Evolutionary conservation across 805 yeast species (phyloP).

Genomic region (Candida peoriensis): DNA sequence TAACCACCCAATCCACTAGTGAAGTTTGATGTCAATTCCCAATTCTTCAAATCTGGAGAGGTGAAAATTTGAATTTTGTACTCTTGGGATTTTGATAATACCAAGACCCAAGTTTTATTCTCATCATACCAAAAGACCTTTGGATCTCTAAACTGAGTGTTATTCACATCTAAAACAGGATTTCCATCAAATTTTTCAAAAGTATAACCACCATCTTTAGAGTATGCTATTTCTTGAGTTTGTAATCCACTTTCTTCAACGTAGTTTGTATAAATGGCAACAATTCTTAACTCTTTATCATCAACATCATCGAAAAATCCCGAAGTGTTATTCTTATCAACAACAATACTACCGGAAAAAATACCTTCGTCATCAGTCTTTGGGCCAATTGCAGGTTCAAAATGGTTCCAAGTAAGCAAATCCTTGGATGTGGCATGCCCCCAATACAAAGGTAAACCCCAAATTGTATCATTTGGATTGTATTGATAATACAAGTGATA

Average conservation of each 20-base stretch:
- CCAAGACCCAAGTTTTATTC: conserved; percentile 28
- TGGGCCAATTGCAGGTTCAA: conserved; percentile 28
- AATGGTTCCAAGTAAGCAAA: conserved; percentile 29
- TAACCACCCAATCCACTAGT: conserved; percentile 28
- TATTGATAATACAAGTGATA: conserved; percentile 37
- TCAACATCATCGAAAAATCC: conserved; percentile 27
- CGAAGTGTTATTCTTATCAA: conserved; percentile 33
- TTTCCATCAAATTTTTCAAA: conserved; percentile 26
- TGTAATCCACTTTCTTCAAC: conserved; percentile 21
- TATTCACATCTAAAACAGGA: conserved; percentile 28
- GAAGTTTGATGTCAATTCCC: conserved; percentile 27
- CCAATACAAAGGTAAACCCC: conserved; percentile 35
- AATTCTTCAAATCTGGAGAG: conserved; percentile 23
- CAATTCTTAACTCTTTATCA: conserved; percentile 28
- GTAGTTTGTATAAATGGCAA: conserved; percentile 32
- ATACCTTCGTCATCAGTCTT: conserved; percentile 26
- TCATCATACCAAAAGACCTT: conserved; percentile 31
- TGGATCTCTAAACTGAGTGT: conserved; percentile 32
- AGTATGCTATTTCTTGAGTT: conserved; percentile 30
- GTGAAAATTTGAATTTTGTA: conserved; percentile 26
- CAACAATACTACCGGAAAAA: conserved; percentile 34
- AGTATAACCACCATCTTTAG: conserved; percentile 32
- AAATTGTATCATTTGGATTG: conserved; percentile 29
- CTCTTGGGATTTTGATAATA: conserved; percentile 26
- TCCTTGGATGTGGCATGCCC: conserved; percentile 37